A percentile compares a stretch with the other conserved stretches of the same genome.
Conservation (phyloP, 2,329 filamentous ascomycete species). For the Monilinia laxa region DNA sequence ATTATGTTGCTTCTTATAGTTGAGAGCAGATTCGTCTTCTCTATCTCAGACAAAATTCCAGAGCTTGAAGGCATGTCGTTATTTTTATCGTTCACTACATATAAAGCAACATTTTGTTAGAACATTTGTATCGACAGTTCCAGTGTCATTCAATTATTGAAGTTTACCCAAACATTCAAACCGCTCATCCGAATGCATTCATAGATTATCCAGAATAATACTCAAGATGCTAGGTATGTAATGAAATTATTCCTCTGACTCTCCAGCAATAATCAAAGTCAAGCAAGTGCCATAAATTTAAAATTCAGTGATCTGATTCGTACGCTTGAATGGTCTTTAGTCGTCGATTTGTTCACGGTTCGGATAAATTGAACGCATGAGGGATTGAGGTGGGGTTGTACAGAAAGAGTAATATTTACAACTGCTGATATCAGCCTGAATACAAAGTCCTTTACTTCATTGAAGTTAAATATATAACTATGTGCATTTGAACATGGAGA, state of each 20-base stretch:
- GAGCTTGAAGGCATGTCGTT: neutral
- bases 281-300: neutral
- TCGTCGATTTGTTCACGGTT: neutral
- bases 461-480: neutral
- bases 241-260: neutral
- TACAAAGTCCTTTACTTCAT: constrained; percentile 5
- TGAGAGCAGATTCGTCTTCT: neutral
- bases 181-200: neutral
- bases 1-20: neutral
- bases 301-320: neutral
- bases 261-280: neutral
- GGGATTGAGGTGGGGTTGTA: constrained; percentile 14
- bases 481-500: neutral
- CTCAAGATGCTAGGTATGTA: neutral
- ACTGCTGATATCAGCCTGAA: constrained; percentile 20
- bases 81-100: too few relatives aligned
- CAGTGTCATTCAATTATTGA: neutral
- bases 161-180: neutral
- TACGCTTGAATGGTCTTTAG: constrained; percentile 10
- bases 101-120: neutral
- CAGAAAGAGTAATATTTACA: constrained; percentile 11
- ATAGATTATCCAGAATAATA: neutral
- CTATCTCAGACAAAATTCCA: neutral
- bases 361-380: constrained; percentile 16
- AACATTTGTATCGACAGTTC: neutral